phyloP scores from a whole-genome alignment of 306 rosid genomes.

The Trifolium fragiferum region DNA sequence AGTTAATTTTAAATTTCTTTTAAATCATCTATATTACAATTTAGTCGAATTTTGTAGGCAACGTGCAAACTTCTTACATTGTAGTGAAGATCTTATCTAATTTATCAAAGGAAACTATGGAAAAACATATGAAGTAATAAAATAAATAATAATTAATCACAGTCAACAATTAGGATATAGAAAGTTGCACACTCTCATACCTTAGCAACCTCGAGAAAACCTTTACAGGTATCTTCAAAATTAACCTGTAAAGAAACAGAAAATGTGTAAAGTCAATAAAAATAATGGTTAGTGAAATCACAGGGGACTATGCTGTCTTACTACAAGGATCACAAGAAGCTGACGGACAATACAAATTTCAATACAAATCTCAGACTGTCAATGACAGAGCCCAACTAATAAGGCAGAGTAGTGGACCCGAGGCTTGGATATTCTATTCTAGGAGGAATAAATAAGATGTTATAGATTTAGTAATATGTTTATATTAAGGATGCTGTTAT shows the following conservation, averaged over 20 bases:
- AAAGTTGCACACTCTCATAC: constrained; percentile 46
- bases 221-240: constrained; percentile 98
- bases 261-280: constrained; percentile 27
- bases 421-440: not conserved
- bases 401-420: not conserved
- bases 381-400: not conserved
- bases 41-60: not conserved
- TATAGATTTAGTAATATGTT: not conserved
- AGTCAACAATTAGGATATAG: not conserved
- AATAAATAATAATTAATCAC: not conserved
- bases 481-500: not conserved
- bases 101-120: constrained; percentile 10
- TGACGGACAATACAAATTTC: not conserved
- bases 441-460: not conserved
- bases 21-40: not conserved
- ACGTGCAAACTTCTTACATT: not conserved
- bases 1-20: not conserved
- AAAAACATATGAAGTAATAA: constrained; percentile 5
- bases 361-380: not conserved
- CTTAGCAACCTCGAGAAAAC: constrained; percentile 97
- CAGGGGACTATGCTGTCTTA: not conserved
- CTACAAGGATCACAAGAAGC: constrained; percentile 10
- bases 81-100: not conserved
- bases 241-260: constrained; percentile 68
- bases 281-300: not conserved